Conservation (phyloP, 805 yeast genomes). For the Saccharomycopsis amapae region DNA sequence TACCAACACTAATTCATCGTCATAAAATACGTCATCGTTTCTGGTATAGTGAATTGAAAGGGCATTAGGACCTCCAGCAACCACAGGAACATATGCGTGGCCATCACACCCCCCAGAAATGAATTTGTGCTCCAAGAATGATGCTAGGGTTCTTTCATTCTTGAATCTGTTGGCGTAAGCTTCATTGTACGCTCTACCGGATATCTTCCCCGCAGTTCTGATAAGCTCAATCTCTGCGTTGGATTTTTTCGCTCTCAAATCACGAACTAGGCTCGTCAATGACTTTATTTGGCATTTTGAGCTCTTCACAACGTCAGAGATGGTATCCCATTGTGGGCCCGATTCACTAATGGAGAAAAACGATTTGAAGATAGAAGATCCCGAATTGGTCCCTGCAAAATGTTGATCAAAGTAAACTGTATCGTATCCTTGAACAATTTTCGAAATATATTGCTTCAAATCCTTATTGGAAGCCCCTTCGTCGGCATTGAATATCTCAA, state of each 20-base stretch:
- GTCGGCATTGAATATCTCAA: slow-evolving; percentile 84
- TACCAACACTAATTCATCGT: slow-evolving; percentile 78
- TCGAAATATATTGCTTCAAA: slow-evolving; percentile 37
- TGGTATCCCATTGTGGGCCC: slow-evolving; percentile 26
- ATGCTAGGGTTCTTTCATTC: slow-evolving; percentile 71
- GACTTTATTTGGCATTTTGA: slow-evolving; percentile 36
- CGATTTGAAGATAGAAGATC: slow-evolving; percentile 5
- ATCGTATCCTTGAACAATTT: slow-evolving; percentile 41
- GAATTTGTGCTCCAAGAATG: slow-evolving; percentile 77
- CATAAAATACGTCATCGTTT: slow-evolving; percentile 73
- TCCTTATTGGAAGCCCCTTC: slow-evolving; percentile 46
- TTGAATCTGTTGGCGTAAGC: slow-evolving; percentile 64
- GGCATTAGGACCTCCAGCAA: slow-evolving; percentile 89
- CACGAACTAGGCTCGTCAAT: slow-evolving; percentile 36
- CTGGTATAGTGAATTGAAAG: slow-evolving; percentile 89
- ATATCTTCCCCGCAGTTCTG: slow-evolving; percentile 76
- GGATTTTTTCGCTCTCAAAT: slow-evolving; percentile 64
- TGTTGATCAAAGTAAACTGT: slow-evolving; percentile 50
- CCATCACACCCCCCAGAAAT: slow-evolving; percentile 73
- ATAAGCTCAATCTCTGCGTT: slow-evolving; percentile 67
- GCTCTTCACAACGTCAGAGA: slow-evolving; percentile 25
- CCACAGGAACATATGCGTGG: slow-evolving; percentile 91
- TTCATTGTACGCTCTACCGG: slow-evolving; percentile 75
- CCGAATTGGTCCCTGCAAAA: neutral
- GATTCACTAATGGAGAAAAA: slow-evolving; percentile 21